Evolutionary conservation across 306 rosid species (phyloP), one percentile per base, ranked within the genome.

Genomic region (Castanospermum australe): DNA sequence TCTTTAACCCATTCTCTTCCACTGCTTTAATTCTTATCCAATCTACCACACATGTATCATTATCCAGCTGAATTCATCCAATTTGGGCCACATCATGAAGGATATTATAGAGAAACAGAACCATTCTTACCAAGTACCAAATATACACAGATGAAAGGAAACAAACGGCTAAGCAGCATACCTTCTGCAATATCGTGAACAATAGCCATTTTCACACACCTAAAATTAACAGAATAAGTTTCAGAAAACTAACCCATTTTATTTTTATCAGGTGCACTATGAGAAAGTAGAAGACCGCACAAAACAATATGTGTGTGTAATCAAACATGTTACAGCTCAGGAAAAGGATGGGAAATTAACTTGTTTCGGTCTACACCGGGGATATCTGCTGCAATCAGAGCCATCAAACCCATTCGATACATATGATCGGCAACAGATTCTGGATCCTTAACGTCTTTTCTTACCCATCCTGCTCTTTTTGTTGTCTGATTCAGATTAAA

Each of bases 181-280:
- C 99, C 97, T 89, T 92, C 97, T 7, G 97, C 95, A 67, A 94
- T 91, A 65, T 92, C 97, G 44, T 92, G 99, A 68, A 94, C 99
- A 89, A 94, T 84, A 45, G 99, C 99, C 86, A 94, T 87, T 87
- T 92, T 94, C 17, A 94, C 83, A 68, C 93, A 92, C 94, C 97
- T 92, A 93, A 71, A 84, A 79, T 80, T 62, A 71, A 57, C 66
- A 48, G 77, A 30, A 20, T 0, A 39, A 38, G 33, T 56, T 28
- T 66, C 54, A 79, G 69, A 15, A 78, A 81, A 45, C 66, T 42
- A 39, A 62, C 22, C 44, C 61, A 39, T 8, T 63, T 8, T 2
- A 14, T 35, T 36, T 6, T 67, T 13, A 44, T 21, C 51, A 69
- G 8, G 20, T 77, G 6, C 54, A 44, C 35, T 10, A 52, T 13